Conservation (phyloP, 176 grass and related monocot genomes). For the Carex pumila region DNA sequence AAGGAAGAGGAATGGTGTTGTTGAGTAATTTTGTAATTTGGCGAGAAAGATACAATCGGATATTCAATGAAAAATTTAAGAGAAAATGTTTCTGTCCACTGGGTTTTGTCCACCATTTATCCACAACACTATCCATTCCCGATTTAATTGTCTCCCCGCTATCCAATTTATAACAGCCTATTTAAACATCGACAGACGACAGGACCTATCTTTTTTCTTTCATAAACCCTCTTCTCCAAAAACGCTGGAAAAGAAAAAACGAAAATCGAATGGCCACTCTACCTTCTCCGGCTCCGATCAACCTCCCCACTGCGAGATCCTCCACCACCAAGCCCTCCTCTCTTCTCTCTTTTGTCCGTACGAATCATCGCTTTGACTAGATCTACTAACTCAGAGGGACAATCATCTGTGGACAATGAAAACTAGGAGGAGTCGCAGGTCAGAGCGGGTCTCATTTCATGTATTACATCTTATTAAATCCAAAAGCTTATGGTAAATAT, state of each 20-base stretch:
- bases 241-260: not conserved
- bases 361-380: conserved; percentile 32
- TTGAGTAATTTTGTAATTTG: too few relatives aligned
- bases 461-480: not conserved
- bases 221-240: not conserved
- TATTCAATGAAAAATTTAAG: too few relatives aligned
- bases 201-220: too few relatives aligned
- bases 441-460: conserved; percentile 3
- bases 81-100: too few relatives aligned
- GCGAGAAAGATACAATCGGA: too few relatives aligned
- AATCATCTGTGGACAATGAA: conserved; percentile 96
- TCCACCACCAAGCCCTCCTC: not conserved
- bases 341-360: conserved; percentile 4
- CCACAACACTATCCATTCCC: too few relatives aligned
- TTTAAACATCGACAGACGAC: too few relatives aligned
- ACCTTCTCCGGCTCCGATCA: not conserved
- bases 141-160: too few relatives aligned
- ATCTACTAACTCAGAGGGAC: conserved; percentile 76
- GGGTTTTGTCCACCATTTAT: too few relatives aligned
- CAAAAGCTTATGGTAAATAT: not conserved
- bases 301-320: conserved; percentile 4
- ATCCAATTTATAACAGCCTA: too few relatives aligned
- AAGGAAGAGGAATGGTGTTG: too few relatives aligned
- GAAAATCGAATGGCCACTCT: conserved; percentile 42
- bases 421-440: conserved; percentile 72